phyloP scores from a whole-genome alignment of 306 rosid genomes.

The Geum urbanum region DNA sequence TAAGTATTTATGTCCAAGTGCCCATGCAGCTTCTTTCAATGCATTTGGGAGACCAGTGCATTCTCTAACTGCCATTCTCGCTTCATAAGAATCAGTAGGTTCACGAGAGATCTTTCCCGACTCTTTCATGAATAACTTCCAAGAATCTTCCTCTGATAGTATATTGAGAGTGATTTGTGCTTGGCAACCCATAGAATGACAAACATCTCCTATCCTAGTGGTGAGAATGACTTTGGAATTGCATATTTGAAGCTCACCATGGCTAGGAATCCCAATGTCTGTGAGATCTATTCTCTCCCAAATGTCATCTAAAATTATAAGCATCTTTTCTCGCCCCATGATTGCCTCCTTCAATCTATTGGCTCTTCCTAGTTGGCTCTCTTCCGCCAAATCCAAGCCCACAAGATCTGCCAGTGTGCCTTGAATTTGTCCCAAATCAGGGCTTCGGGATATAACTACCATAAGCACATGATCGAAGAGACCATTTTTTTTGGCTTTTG shows the following conservation, averaged over 20 bases:
- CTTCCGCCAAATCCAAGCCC: not conserved
- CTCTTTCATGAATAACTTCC: constrained; percentile 11
- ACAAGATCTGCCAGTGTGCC: not conserved
- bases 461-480: not conserved
- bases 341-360: not conserved
- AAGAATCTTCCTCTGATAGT: constrained; percentile 13
- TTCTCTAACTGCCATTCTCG: constrained; percentile 8
- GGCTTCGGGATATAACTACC: constrained; percentile 2
- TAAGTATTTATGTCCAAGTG: constrained; percentile 16
- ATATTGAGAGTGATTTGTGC: not conserved
- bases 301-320: constrained; percentile 23
- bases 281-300: constrained; percentile 7
- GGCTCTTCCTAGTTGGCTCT: not conserved
- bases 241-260: not conserved
- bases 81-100: constrained; percentile 9
- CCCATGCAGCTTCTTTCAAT: constrained; percentile 18
- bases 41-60: constrained; percentile 27
- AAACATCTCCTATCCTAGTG: not conserved
- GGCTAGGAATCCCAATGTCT: constrained; percentile 10
- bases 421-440: not conserved
- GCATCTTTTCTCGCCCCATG: not conserved
- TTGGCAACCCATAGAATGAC: constrained; percentile 5
- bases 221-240: constrained; percentile 23
- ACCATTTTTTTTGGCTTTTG: not conserved
- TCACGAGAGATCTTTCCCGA: not conserved